Evolutionary conservation across 345 rosid genomes (phyloP).

Genomic region (Camelina hispida): DNA sequence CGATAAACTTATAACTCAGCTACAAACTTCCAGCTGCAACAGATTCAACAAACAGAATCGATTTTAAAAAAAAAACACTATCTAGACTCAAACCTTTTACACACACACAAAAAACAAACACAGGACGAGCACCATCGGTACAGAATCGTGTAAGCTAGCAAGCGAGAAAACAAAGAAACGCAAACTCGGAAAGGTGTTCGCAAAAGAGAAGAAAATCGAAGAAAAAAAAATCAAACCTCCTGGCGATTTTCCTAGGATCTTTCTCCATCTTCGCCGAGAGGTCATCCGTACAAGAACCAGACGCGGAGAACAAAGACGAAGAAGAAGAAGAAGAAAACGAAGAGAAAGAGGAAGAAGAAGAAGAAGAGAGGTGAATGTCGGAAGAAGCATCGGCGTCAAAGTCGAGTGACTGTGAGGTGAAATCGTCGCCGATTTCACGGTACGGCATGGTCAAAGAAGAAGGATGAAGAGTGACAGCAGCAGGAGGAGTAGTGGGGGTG

Average conservation of each 20-base stretch:
- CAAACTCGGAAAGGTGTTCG: neutral
- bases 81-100: too few relatives aligned
- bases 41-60: neutral
- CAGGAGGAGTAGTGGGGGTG: neutral
- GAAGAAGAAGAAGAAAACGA: constrained; percentile 12
- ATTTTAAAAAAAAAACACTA: neutral
- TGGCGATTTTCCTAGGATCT: constrained; percentile 67
- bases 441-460: constrained; percentile 40
- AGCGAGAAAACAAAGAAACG: neutral
- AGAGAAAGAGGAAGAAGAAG: neutral
- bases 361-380: constrained; percentile 32
- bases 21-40: constrained; percentile 1
- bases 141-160: constrained; percentile 19
- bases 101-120: neutral
- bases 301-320: constrained; percentile 18
- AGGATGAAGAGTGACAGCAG: constrained; percentile 20
- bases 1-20: constrained; percentile 9
- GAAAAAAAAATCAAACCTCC: constrained; percentile 38
- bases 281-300: constrained; percentile 28
- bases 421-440: constrained; percentile 29
- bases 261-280: constrained; percentile 40
- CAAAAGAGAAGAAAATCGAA: neutral
- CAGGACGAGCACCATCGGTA: constrained; percentile 1
- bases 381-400: constrained; percentile 24
- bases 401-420: neutral